Base-by-base conservation (phyloP, 2,329 filamentous ascomycete genomes). In the Cercospora sesami region DNA sequence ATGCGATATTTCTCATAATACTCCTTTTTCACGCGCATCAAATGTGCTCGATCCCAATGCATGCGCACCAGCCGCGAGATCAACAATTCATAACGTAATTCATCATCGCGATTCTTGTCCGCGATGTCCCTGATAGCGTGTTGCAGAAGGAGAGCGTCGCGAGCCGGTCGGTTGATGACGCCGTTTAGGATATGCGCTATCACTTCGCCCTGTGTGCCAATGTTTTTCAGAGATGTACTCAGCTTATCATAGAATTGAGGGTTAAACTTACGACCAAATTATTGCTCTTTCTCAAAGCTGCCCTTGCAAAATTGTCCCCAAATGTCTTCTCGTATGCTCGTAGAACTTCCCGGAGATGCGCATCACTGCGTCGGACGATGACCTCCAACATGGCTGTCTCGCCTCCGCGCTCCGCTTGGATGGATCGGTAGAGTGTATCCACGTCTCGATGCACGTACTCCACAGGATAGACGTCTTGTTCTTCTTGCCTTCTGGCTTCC, bases 111-210 rank as follows among this genome's bases (percentile, higher is more conserved):
- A 63, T 80, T 77, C 36, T 71, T 70, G 3, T 77, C 68, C 1
- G 78, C 80, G 31, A 84, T 80, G 21, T 89, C 90, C 64, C 78
- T 76, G 72, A 98, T 88, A 1, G 95, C 94, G 81, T 98, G 95
- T 79, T 96, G 90, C 1, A 99, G 84, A 2, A 98, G 89, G 42
- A 97, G 86, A 3, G 94, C 93, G 79, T 98, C 95, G 65, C 95
- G 92, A 70, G 96, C 93, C 5, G 95, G 94, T 68, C 91, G 91
- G 82, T 98, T 98, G 82, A 98, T 96, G 66, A 96, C 89, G 75
- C 95, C 95, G 81, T 98, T 97, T 76, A 99, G 90, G 74, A 98
- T 92, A 80, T 98, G 95, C 0, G 93, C 92, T 42, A 98, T 88
- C 21, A 96, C 89, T 82, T 99, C 95, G 71, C 95, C 95, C 94